phyloP scores from a whole-genome alignment of 176 grass and related monocot genomes.

The Aegilops longissima region DNA sequence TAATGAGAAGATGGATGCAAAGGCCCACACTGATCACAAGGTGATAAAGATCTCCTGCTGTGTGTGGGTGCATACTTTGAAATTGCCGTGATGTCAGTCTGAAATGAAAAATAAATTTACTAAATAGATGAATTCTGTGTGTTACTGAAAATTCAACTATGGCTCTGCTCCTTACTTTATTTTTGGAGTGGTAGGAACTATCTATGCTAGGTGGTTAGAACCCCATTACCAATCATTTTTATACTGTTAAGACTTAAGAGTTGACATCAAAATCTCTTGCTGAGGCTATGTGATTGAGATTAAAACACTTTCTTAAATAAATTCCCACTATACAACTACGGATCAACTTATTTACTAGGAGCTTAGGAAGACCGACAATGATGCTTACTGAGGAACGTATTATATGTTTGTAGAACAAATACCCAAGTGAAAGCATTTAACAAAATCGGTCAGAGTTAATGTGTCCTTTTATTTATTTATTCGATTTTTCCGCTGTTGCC shows the following conservation, averaged over 20 bases:
- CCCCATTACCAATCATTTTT: not conserved
- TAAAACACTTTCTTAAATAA: not conserved
- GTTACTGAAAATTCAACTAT: not conserved
- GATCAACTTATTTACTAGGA: not conserved
- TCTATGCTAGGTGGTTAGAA: not conserved
- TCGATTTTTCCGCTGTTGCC: not conserved
- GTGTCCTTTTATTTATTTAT: not conserved
- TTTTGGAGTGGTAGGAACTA: not conserved
- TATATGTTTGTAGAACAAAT: not conserved
- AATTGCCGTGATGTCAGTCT: not conserved
- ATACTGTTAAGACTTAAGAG: not conserved
- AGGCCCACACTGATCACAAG: not conserved
- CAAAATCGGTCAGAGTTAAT: not conserved
- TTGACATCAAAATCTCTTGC: not conserved
- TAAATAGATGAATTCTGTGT: not conserved
- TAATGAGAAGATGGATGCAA: not conserved
- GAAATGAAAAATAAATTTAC: slow-evolving; percentile 1
- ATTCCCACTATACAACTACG: not conserved
- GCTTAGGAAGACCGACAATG: not conserved
- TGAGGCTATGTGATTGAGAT: not conserved
- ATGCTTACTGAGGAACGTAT: not conserved
- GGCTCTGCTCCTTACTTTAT: not conserved
- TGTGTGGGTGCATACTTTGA: not conserved
- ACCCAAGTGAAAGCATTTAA: not conserved
- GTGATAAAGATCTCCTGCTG: not conserved